These are phyloP conservation scores for Penicillium sp. DNA, from an alignment of 2,329 filamentous ascomycete species.

Conservation along the genomic window DNA sequence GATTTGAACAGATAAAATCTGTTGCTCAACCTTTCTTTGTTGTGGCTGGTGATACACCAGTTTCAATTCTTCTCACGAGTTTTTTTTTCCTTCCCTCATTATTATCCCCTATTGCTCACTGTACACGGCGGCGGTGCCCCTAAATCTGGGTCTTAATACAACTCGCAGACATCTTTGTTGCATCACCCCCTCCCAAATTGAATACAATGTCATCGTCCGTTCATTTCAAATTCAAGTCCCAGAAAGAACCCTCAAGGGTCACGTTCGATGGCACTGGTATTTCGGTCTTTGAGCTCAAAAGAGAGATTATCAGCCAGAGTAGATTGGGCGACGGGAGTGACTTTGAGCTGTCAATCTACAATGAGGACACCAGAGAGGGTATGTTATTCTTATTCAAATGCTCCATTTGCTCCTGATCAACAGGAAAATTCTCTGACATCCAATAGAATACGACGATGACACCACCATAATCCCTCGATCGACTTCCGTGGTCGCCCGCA, in stretches of 20 bases:
- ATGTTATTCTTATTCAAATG: slow-evolving; percentile 38
- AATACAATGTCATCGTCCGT: slow-evolving; percentile 87
- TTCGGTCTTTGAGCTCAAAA: slow-evolving; percentile 97
- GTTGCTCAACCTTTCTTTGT: background rate
- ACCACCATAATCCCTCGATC: slow-evolving; percentile 95
- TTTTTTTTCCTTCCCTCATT: slow-evolving; percentile 10
- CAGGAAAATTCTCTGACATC: slow-evolving; percentile 18
- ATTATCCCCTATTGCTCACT: slow-evolving; percentile 27
- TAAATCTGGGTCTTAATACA: slow-evolving; percentile 31
- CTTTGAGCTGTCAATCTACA: slow-evolving; percentile 92
- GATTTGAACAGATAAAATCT: slow-evolving; percentile 1
- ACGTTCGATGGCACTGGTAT: slow-evolving; percentile 97
- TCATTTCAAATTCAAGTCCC: slow-evolving; percentile 99
- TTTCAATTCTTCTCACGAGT: background rate
- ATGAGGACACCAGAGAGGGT: slow-evolving; percentile 89
- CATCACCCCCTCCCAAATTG: slow-evolving; percentile 29
- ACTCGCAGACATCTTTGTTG: slow-evolving; percentile 26
- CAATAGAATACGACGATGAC: slow-evolving; percentile 89
- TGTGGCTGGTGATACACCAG: background rate
- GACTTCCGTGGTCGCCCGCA: slow-evolving; percentile 85
- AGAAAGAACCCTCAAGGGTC: slow-evolving; percentile 90
- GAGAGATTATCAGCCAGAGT: slow-evolving; percentile 94
- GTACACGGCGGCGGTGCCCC: slow-evolving; percentile 22
- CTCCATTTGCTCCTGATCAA: slow-evolving; percentile 10
- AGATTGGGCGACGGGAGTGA: slow-evolving; percentile 93